These are phyloP conservation scores for Pseudogymnoascus sp. DNA, from an alignment of 2,329 filamentous ascomycete species.

Conservation along the genomic window DNA sequence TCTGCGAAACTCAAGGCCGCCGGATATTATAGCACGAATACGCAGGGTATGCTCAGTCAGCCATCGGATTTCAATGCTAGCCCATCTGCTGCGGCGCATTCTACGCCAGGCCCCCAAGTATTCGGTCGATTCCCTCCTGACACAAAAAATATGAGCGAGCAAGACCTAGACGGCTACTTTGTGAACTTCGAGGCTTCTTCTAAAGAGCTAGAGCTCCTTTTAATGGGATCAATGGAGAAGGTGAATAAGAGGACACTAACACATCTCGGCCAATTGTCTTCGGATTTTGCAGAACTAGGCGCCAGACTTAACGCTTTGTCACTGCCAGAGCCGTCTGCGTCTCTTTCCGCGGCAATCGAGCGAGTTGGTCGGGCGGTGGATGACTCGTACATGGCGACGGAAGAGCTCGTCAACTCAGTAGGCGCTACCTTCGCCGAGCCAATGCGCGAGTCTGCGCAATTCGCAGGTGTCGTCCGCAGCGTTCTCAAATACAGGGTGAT, in stretches of 20 bases:
- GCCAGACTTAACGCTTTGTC: conserved; percentile 97
- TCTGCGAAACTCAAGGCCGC: conserved; percentile 71
- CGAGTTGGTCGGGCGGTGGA: conserved; percentile 91
- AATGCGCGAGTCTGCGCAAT: conserved; percentile 96
- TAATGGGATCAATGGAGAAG: conserved; percentile 93
- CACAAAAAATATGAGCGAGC: conserved; percentile 67
- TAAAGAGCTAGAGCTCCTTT: conserved; percentile 78
- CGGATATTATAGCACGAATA: conserved; percentile 32
- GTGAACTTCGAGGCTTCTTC: conserved; percentile 86
- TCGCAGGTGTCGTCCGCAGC: conserved; percentile 83
- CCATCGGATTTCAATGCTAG: conserved; percentile 41
- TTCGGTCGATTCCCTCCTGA: conserved; percentile 78
- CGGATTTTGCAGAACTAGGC: conserved; percentile 86
- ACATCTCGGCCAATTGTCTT: conserved; percentile 73
- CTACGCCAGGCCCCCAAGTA: conserved; percentile 50
- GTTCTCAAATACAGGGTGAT: conserved; percentile 84
- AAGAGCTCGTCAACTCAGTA: conserved; percentile 80
- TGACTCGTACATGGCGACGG: conserved; percentile 89
- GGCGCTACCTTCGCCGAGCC: conserved; percentile 93
- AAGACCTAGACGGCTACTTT: conserved; percentile 93
- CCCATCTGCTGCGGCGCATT: conserved; percentile 46
- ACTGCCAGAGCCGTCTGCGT: conserved; percentile 81
- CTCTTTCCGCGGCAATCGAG: conserved; percentile 87
- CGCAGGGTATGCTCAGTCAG: conserved; percentile 46
- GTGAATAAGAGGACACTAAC: conserved; percentile 84